Evolutionary conservation across 352 stramenopile genomes (phyloP).

Genomic region (Phytopythium ostracodes): DNA sequence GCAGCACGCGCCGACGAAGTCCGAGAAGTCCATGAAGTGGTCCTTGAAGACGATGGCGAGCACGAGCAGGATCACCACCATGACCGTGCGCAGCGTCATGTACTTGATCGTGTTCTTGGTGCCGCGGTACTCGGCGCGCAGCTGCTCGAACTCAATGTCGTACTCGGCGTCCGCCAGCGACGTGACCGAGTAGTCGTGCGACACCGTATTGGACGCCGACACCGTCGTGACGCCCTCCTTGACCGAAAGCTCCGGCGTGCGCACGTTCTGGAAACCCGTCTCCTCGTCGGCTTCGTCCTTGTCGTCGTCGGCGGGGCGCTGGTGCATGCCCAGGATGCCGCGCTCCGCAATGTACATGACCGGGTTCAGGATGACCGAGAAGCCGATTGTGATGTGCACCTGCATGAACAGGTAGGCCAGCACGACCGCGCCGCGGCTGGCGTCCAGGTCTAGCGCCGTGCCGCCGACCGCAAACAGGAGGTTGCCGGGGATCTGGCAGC

Average conservation of each 20-base stretch:
- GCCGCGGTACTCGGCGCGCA: slow-evolving; percentile 34
- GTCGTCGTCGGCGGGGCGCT: slow-evolving; percentile 25
- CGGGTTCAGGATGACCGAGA: slow-evolving; percentile 54
- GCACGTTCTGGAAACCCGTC: slow-evolving; percentile 19
- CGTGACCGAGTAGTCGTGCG: slow-evolving; percentile 21
- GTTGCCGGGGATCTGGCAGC: slow-evolving; percentile 64
- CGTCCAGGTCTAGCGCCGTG: slow-evolving; percentile 34
- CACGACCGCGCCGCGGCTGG: slow-evolving; percentile 44
- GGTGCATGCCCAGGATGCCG: slow-evolving; percentile 54
- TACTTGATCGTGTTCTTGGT: slow-evolving; percentile 38
- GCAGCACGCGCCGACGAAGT: slow-evolving; percentile 60
- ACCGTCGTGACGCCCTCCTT: slow-evolving; percentile 2
- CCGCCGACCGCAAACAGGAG: slow-evolving; percentile 54
- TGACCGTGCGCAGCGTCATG: slow-evolving; percentile 28
- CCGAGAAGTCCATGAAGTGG: slow-evolving; percentile 63
- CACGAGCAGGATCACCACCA: slow-evolving; percentile 41
- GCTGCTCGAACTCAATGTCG: slow-evolving; percentile 24
- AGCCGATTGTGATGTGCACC: slow-evolving; percentile 57
- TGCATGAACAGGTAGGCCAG: slow-evolving; percentile 63
- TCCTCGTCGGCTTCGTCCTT: slow-evolving; percentile 16
- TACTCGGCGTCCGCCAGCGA: slow-evolving; percentile 29
- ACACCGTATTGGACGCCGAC: slow-evolving; percentile 1
- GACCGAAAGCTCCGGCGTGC: slow-evolving; percentile 19
- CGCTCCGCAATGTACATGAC: slow-evolving; percentile 57
- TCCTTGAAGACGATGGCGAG: slow-evolving; percentile 59